A percentile compares a stretch with the other conserved stretches of the same genome.
These are phyloP conservation scores for Filosporella fistucella DNA, from an alignment of 495 filamentous ascomycete genomes.

Conservation along the genomic window DNA sequence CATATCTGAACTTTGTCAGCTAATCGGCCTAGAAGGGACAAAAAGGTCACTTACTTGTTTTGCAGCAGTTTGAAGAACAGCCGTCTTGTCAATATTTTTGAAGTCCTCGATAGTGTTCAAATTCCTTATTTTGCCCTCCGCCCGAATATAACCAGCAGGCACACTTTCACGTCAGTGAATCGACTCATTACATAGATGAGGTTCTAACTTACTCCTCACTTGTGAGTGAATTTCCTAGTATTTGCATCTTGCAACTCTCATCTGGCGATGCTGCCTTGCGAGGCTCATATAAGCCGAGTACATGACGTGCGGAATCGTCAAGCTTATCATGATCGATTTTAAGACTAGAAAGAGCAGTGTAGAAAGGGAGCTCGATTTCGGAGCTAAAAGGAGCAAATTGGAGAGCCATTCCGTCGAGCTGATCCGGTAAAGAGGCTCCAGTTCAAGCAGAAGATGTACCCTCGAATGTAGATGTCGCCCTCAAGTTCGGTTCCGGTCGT, in stretches of 20 bases:
- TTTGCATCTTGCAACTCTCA: conserved; percentile 77
- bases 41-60: conserved; percentile 61
- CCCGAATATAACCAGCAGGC: conserved; percentile 67
- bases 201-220: conserved; percentile 66
- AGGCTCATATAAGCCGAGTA: conserved; percentile 88
- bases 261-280: conserved; percentile 62
- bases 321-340: conserved; percentile 98
- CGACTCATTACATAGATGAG: too few relatives aligned
- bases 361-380: conserved; percentile 93
- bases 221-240: conserved; percentile 79
- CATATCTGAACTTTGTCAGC: too few relatives aligned
- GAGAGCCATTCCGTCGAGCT: conserved; percentile 30
- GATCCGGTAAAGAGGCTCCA: too few relatives aligned
- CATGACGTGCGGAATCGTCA: conserved; percentile 79
- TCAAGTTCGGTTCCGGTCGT: too few relatives aligned
- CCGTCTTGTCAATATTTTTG: conserved; percentile 64
- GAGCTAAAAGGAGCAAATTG: conserved; percentile 85
- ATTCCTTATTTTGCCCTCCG: conserved; percentile 92
- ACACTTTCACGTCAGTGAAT: conserved; percentile 47
- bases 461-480: too few relatives aligned
- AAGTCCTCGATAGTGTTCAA: conserved; percentile 96
- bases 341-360: conserved; percentile 76
- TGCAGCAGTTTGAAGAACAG: conserved; percentile 67
- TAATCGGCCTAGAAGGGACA: too few relatives aligned
- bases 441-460: too few relatives aligned